Evolutionary conservation across 2,329 filamentous ascomycete genomes (phyloP), one percentile per base, ranked within the genome.

Genomic region (Mollisiaceae sp.): DNA sequence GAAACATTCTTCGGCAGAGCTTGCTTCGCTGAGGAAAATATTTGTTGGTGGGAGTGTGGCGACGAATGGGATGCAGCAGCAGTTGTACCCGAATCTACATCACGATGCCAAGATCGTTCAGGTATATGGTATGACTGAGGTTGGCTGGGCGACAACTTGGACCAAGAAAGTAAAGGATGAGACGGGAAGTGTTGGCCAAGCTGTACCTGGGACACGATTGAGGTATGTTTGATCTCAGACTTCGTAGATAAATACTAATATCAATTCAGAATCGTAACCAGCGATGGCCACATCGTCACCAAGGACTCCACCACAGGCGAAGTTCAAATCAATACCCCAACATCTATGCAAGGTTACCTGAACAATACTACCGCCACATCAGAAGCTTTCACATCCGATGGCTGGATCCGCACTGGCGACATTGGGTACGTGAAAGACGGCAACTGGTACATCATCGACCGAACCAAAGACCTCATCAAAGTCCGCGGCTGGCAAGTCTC

Each of bases 1-100:
- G 27, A 95, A 94, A 76, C 85, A 90, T 70, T 61, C 71, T 0
- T 58, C 72, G 39, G 57, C 72, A 0, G 69, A 76, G 12, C 72
- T 85, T 38, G 68, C 73, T 1, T 79, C 79, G 5, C 68, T 86
- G 38, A 78, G 79, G 14, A 78, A 79, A 62, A 77, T 85, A 41
- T 81, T 79, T 56, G 79, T 81, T 11, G 83, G 82, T 0, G 84
- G 83, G 18, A 82, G 82, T 0, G 77, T 80, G 8, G 78, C 85
- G 18, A 78, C 79, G 24, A 74, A 75, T 0, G 71, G 71, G 0
- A 77, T 78, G 47, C 76, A 82, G 74, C 67, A 75, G 41, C 70
- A 76, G 59, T 76, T 82, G 68, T 76, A 79, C 38, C 69, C 70
- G 14, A 74, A 79, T 15, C 78, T 85, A 54, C 72, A 77, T 50